Evolutionary conservation across 768 basidiomycete species (phyloP), one percentile per base, ranked within the genome.

Genomic region (Fomitopsis pulvina): DNA sequence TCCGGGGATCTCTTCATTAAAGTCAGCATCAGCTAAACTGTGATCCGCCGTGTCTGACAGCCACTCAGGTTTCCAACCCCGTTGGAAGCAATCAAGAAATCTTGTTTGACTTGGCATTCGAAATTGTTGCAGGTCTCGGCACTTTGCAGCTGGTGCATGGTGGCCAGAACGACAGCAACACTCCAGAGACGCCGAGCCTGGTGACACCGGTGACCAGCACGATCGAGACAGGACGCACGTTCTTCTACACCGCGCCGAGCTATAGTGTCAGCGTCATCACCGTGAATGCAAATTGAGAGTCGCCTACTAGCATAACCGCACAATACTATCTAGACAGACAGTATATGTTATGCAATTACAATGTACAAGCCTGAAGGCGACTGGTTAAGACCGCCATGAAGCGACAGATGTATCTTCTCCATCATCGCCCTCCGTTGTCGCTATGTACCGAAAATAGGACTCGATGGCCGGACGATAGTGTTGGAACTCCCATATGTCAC

Each of bases 401-500:
- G 48, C 41, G 20, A 41, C 44, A 14, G 3, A 29, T 14, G 25
- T 29, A 16, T 20, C 44, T 7, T 64, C 64, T 16, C 63, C 56
- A 20, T 61, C 64, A 20, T 60, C 73, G 26, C 64, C 76, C 18
- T 70, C 75, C 43, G 78, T 79, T 22, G 77, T 78, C 20, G 60
- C 64, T 2, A 76, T 75, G 48, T 82, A 81, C n/a, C 53, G 50
- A 52, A 84, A 78, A 58, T 71, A 78, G 56, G 75, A 74, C 55
- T 86, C 78, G 50, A 97, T 73, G 3, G 87, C 83, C 1, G 78
- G 73, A 51, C 85, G 67, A 63, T 93, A 95, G 49, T 76, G 67
- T n/a, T 73, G 74, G 73, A 92, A 74, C 69, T 91, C 91, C 87
- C 87, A 90, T 78, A 96, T 83, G 45, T 86, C 79, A 1, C 82